phyloP scores from a whole-genome alignment of 805 yeast species.

The Myxozyma geophila region DNA sequence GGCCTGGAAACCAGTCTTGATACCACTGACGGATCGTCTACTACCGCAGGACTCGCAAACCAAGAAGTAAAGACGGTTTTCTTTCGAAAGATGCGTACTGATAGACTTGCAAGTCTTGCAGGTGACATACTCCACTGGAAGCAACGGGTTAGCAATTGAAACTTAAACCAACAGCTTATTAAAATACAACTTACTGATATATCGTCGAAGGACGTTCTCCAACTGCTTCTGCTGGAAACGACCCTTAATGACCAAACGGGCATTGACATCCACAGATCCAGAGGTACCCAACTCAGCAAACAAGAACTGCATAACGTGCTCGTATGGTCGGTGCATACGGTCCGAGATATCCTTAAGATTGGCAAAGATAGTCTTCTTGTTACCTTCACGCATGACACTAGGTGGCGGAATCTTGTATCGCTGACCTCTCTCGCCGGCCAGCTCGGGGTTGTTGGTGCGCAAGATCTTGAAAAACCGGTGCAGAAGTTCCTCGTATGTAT shows the following conservation, averaged over 20 bases:
- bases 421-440: constrained; percentile 93
- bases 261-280: constrained; percentile 97
- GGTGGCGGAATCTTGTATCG: constrained; percentile 98
- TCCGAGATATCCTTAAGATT: constrained; percentile 94
- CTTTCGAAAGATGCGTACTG: constrained; percentile 95
- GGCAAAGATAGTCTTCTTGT: constrained; percentile 93
- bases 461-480: constrained; percentile 84
- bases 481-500: constrained; percentile 76
- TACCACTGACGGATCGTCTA: constrained; percentile 92
- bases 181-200: constrained; percentile 55
- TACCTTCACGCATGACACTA: constrained; percentile 93
- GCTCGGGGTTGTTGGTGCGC: constrained; percentile 93
- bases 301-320: constrained; percentile 93
- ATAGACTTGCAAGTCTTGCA: constrained; percentile 99
- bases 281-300: constrained; percentile 99
- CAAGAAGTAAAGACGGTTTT: constrained; percentile 95
- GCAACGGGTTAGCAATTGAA: constrained; percentile 2
- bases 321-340: constrained; percentile 94
- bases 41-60: constrained; percentile 99
- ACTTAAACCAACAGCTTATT: neutral
- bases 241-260: constrained; percentile 96
- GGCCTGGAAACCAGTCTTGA: constrained; percentile 99
- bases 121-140: constrained; percentile 81
- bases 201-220: constrained; percentile 94
- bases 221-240: constrained; percentile 97